Conservation (phyloP, 345 rosid species). For the Eucalyptus pauciflora region DNA sequence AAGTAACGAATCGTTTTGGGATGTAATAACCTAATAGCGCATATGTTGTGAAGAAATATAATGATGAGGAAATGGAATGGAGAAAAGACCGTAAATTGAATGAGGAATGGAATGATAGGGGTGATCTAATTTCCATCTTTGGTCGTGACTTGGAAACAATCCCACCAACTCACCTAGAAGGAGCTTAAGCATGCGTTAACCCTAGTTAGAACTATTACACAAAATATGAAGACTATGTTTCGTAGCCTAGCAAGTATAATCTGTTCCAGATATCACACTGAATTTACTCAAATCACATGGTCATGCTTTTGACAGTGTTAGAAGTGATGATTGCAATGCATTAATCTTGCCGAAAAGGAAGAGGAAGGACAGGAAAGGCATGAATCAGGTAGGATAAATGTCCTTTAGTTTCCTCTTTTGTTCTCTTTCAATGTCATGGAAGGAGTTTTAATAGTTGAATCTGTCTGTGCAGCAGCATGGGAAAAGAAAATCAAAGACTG, state of each 20-base stretch:
- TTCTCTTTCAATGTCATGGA: not conserved
- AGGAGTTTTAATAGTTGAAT: not conserved
- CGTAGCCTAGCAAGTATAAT: not conserved
- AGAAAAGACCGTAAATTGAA: fast-evolving
- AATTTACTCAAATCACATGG: not conserved
- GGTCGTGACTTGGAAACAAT: not conserved
- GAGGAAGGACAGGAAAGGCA: slow-evolving; percentile 16
- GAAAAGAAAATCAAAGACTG: not conserved
- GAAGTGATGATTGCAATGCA: slow-evolving; percentile 39
- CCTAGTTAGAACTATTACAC: not conserved
- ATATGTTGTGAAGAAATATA: not conserved
- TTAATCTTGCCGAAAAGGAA: slow-evolving; percentile 37
- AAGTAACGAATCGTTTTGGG: not conserved
- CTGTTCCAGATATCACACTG: not conserved
- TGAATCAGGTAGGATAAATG: slow-evolving; percentile 27
- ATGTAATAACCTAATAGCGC: not conserved
- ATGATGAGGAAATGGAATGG: not conserved
- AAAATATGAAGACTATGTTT: not conserved
- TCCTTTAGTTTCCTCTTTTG: not conserved
- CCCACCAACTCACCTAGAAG: not conserved
- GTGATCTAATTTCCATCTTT: not conserved
- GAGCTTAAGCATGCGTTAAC: fast-evolving
- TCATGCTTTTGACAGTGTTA: slow-evolving; percentile 4
- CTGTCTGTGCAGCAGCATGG: not conserved
- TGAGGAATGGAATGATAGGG: fast-evolving